Percentiles rank a stretch among this genome's conserved stretches.
These are phyloP conservation scores for Penicillium longicatenatum DNA, from an alignment of 495 filamentous ascomycete genomes.

Conservation along the genomic window DNA sequence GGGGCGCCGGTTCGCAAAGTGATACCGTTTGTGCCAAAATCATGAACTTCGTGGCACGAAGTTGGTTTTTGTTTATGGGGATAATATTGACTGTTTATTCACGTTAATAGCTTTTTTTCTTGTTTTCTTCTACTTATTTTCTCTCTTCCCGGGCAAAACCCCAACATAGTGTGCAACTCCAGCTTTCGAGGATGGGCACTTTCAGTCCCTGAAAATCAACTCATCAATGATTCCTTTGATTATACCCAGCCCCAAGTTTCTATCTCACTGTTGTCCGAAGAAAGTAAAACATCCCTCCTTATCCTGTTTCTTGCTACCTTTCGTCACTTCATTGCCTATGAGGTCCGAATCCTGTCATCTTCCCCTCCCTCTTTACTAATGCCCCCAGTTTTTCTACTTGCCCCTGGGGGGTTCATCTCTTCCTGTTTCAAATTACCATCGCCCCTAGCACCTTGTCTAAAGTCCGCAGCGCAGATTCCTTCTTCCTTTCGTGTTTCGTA, in stretches of 20 bases:
- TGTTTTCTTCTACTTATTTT: slow-evolving; percentile 24
- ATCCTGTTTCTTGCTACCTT: slow-evolving; percentile 27
- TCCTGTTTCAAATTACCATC: slow-evolving; percentile 14
- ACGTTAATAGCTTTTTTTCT: slow-evolving; percentile 51
- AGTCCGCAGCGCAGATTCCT: slow-evolving; percentile 49
- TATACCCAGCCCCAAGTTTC: neutral
- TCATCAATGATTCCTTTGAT: neutral
- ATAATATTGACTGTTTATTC: slow-evolving; percentile 53
- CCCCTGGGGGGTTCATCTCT: slow-evolving; percentile 9
- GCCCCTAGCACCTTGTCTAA: slow-evolving; percentile 43
- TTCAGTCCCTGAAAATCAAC: slow-evolving; percentile 2
- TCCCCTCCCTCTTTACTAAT: slow-evolving; percentile 14
- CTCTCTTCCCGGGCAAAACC: slow-evolving; percentile 28
- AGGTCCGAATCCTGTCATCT: slow-evolving; percentile 5
- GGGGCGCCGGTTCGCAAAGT: slow-evolving; percentile 38
- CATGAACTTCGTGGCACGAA: slow-evolving; percentile 45
- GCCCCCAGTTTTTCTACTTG: slow-evolving; percentile 22
- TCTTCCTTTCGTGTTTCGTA: slow-evolving; percentile 40
- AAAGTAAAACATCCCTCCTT: slow-evolving; percentile 13
- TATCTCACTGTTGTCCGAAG: neutral
- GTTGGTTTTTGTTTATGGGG: slow-evolving; percentile 46
- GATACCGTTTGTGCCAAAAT: slow-evolving; percentile 46
- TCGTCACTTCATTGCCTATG: slow-evolving; percentile 2
- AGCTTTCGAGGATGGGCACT: slow-evolving; percentile 27
- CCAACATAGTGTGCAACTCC: slow-evolving; percentile 28